A percentile compares a stretch with the other conserved stretches of the same genome.
Conservation (phyloP, 768 basidiomycete genomes). For the Calocybe indica region DNA sequence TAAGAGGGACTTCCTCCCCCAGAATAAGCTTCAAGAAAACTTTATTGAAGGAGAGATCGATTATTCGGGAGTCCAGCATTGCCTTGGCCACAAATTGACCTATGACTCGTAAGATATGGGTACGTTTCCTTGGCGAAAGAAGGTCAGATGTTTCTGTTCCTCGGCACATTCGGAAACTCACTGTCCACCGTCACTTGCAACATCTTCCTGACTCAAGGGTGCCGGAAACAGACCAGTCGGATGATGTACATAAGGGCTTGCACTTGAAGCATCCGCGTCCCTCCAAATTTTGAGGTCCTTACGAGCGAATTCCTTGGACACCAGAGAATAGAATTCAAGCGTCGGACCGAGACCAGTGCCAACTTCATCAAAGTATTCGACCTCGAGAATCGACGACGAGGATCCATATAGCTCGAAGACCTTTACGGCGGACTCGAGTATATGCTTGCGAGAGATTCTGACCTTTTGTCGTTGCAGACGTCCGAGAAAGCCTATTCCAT, state of each 20-base stretch:
- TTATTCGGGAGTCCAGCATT: constrained; percentile 94
- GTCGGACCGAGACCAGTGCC: constrained; percentile 97
- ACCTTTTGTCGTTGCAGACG: constrained; percentile 95
- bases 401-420: constrained; percentile 96
- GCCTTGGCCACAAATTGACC: constrained; percentile 98
- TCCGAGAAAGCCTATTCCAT: constrained; percentile 88
- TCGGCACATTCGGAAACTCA: constrained; percentile 26
- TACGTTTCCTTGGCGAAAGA: constrained; percentile 55
- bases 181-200: constrained; percentile 70
- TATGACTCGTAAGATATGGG: constrained; percentile 82
- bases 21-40: constrained; percentile 90
- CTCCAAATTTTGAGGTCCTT: constrained; percentile 89
- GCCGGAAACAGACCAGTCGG: constrained; percentile 85
- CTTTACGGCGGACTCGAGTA: constrained; percentile 94
- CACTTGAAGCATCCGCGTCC: constrained; percentile 62
- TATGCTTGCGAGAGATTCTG: constrained; percentile 89
- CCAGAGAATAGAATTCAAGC: constrained; percentile 96
- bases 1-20: constrained; percentile 80
- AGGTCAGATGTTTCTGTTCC: neutral
- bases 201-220: constrained; percentile 67
- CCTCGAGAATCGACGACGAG: constrained; percentile 89
- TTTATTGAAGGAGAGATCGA: constrained; percentile 92
- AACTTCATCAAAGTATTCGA: constrained; percentile 98
- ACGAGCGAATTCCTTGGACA: constrained; percentile 90
- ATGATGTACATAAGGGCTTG: constrained; percentile 74